A percentile compares a stretch with the other conserved stretches of the same genome.
phyloP scores from a whole-genome alignment of 495 filamentous ascomycete genomes.

The Penicillium chermesinum region DNA sequence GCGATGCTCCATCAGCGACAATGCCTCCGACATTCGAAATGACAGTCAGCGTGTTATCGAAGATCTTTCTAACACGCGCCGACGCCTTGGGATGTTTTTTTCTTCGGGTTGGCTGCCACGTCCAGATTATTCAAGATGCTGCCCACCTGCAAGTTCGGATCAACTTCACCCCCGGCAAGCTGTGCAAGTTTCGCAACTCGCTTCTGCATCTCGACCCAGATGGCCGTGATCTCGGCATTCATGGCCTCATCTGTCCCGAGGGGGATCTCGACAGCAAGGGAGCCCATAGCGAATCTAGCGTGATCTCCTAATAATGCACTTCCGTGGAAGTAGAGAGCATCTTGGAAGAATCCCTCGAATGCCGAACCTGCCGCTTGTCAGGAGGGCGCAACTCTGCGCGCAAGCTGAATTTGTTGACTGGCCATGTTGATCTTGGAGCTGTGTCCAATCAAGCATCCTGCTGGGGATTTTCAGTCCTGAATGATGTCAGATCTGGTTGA shows the following conservation, averaged over 20 bases:
- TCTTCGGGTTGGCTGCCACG: background rate
- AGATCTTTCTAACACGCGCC: background rate
- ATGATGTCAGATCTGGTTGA: background rate
- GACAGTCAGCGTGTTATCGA: slow-evolving; percentile 3
- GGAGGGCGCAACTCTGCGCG: background rate
- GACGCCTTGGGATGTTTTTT: background rate
- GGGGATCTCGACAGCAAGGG: background rate
- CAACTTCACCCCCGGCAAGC: background rate
- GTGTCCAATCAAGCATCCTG: background rate
- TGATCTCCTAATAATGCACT: background rate
- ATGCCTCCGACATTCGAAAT: slow-evolving; percentile 7
- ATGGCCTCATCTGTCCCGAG: background rate
- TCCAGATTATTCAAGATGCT: slow-evolving; percentile 1
- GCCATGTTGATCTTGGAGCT: background rate
- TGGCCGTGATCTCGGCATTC: slow-evolving; percentile 1
- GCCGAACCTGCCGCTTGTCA: background rate
- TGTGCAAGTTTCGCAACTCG: slow-evolving; percentile 4
- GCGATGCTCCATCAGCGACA: slow-evolving; percentile 7
- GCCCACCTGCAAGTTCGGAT: background rate
- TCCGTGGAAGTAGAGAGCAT: no score
- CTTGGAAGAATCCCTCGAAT: background rate
- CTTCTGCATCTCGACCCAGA: slow-evolving; percentile 2
- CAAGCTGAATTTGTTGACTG: background rate
- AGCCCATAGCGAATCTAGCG: background rate
- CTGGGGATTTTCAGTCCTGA: background rate